Evolutionary conservation across 2,329 filamentous ascomycete species (phyloP).

Genomic region (Cadophora sp.): DNA sequence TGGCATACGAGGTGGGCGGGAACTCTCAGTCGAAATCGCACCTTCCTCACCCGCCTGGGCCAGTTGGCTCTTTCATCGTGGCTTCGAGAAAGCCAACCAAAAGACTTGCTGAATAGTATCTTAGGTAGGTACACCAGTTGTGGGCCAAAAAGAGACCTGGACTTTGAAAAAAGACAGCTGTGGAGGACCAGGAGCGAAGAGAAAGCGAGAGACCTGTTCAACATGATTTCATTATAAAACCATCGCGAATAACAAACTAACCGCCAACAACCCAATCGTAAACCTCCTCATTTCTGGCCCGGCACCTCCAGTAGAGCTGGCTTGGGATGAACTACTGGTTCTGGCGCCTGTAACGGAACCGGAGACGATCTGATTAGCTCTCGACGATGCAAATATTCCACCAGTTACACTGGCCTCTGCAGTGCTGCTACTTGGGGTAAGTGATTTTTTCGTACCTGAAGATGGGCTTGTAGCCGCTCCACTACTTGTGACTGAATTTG

Average conservation of each 20-base stretch:
- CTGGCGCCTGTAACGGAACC: not conserved
- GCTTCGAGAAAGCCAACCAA: no score
- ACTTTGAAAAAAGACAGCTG: no score
- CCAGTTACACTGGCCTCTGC: not conserved
- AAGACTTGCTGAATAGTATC: no score
- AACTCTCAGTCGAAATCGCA: no score
- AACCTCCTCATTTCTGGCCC: conserved; percentile 17
- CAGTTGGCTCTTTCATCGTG: no score
- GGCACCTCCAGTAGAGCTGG: not conserved
- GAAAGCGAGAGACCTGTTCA: not conserved
- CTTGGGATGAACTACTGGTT: not conserved
- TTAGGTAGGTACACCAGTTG: no score
- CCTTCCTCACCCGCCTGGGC: no score
- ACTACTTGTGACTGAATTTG: not conserved
- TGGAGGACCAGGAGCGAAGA: not conserved
- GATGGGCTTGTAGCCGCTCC: not conserved
- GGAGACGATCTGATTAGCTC: conserved; percentile 6
- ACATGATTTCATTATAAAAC: conserved; percentile 9
- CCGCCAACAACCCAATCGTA: conserved; percentile 10
- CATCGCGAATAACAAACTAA: conserved; percentile 16
- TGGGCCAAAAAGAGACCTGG: no score
- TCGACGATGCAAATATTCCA: conserved; percentile 1
- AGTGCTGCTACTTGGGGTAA: not conserved
- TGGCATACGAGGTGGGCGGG: no score
- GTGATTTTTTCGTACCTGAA: not conserved